Conservation (phyloP, 2,329 filamentous ascomycete species). For the Colletotrichum destructivum region DNA sequence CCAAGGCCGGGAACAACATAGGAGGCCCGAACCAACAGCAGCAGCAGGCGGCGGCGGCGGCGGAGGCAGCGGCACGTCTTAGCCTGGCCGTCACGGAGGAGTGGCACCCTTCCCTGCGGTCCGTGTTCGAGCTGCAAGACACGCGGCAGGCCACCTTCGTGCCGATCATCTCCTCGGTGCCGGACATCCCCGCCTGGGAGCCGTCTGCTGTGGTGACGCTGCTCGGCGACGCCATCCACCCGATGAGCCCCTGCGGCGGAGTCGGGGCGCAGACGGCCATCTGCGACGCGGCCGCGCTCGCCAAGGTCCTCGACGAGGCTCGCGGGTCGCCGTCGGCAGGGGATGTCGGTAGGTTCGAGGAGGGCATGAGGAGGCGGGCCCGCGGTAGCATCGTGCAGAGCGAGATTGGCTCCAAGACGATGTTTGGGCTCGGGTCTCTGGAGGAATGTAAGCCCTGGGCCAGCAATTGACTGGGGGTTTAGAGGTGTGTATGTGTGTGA, state of each 20-base stretch:
- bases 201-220: conserved; percentile 72
- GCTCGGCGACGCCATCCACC: conserved; percentile 71
- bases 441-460: conserved; percentile 16
- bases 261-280: conserved; percentile 54
- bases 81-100: conserved; percentile 55
- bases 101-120: conserved; percentile 64
- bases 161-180: conserved; percentile 76
- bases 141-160: conserved; percentile 73
- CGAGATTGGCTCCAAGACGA: conserved; percentile 23
- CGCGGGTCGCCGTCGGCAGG: conserved; percentile 11
- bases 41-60: neutral
- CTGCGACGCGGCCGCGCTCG: conserved; percentile 20
- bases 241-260: conserved; percentile 71
- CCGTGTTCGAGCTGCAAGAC: conserved; percentile 72
- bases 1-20: no score
- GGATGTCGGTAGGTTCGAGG: conserved; percentile 15
- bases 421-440: conserved; percentile 22
- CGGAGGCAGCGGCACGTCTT: conserved; percentile 4
- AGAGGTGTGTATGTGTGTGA: no score
- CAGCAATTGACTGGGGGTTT: neutral
- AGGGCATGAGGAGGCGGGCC: conserved; percentile 19
- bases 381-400: conserved; percentile 18
- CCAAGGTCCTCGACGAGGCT: neutral
- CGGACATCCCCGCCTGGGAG: conserved; percentile 73
- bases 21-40: no score